Evolutionary conservation across 2,329 filamentous ascomycete genomes (phyloP), one percentile per base, ranked within the genome.

Genomic region (Falciphora oryzae): DNA sequence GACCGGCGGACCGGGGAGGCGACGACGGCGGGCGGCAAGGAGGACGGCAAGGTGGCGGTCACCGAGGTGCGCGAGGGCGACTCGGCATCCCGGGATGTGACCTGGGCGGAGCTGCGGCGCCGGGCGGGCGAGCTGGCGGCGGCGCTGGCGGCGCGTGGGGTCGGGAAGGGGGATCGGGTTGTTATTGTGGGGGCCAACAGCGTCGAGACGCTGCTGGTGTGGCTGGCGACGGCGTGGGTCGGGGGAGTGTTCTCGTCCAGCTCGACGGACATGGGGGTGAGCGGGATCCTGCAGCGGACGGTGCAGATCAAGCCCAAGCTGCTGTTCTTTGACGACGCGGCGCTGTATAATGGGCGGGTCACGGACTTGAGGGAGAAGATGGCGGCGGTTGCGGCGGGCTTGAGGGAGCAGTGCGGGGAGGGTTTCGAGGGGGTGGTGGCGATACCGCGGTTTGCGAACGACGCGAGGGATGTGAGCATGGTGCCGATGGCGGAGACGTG

Each of bases 261-360:
- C 63, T 91, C 88, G 10, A 94, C 92, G 0, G 92, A 96, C 75
- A 95, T 95, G 88, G 92, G 92, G 0, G 87, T 89, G 18, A 87
- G 88, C 67, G 92, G 91, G 0, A 84, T 96, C 25, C 70, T 96
- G 69, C 90, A 95, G 75, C 80, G 92, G 44, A 80, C 91, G 31
- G 76, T 87, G 61, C 91, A 95, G 78, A 87, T 95, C 66, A 82
- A 88, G 68, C 92, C 92, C 4, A 88, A 85, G 78, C 82, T 86
- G 72, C 80, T 96, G n/a, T 95, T 96, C 72, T 87, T 94, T 71
- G 92, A 96, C 70, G 92, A 95, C 70, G 86, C 82, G 53, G 84
- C 91, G 0, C 77, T 94, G 3, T 96, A 96, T 70, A 94, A 94
- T 69, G 90, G 90, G 59, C 91, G 90, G 74, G 85, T 79, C 0